Evolutionary conservation across 2,329 filamentous ascomycete species (phyloP).

Genomic region (Neofusicoccum sp.): DNA sequence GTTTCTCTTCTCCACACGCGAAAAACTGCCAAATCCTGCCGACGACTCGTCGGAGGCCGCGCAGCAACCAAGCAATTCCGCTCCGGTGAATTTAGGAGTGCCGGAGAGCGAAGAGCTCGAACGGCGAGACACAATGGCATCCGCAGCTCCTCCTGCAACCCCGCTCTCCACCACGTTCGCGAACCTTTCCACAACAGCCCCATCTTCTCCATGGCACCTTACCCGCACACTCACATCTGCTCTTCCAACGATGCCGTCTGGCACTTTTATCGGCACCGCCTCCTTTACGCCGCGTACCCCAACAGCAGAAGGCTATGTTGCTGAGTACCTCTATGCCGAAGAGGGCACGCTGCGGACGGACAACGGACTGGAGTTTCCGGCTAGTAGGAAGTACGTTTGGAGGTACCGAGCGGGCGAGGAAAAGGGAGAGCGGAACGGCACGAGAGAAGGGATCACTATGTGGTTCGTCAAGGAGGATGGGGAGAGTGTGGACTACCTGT

Average conservation of each 20-base stretch:
- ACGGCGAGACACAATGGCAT: no score
- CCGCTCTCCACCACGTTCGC: not conserved
- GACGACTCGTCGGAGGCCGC: not conserved
- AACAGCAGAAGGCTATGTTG: conserved; percentile 40
- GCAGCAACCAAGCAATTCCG: not conserved
- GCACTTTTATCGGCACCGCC: conserved; percentile 64
- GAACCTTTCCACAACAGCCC: not conserved
- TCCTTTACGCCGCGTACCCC: conserved; percentile 60
- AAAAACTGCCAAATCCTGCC: not conserved
- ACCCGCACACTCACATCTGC: conserved; percentile 56
- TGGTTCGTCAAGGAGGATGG: conserved; percentile 68
- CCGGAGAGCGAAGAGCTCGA: no score
- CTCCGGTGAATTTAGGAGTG: not conserved
- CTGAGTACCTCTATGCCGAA: conserved; percentile 66
- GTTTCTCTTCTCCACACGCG: conserved; percentile 62
- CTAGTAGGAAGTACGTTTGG: conserved; percentile 69
- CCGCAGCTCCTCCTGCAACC: not conserved
- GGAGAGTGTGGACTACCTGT: conserved; percentile 67
- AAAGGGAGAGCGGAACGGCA: conserved; percentile 22
- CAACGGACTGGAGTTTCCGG: conserved; percentile 55
- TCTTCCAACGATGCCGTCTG: conserved; percentile 62
- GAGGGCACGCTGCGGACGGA: conserved; percentile 62
- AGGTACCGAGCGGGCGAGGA: conserved; percentile 51
- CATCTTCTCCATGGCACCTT: conserved; percentile 61
- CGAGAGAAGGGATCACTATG: conserved; percentile 58